A percentile compares a stretch with the other conserved stretches of the same genome.
These are phyloP conservation scores for Dendrothele bispora DNA, from an alignment of 768 basidiomycete genomes.

Conservation along the genomic window DNA sequence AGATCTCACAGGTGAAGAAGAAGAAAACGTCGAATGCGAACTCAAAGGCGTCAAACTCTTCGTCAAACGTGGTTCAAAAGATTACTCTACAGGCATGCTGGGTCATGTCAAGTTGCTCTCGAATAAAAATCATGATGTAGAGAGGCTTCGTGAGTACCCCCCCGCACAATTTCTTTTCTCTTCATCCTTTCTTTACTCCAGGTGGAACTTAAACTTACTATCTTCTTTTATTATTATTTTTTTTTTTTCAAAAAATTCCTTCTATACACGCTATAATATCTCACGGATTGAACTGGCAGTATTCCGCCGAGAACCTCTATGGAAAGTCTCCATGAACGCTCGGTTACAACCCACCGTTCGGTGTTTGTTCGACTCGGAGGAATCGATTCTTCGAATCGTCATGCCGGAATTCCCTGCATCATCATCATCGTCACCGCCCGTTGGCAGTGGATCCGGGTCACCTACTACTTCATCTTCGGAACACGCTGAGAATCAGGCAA, in stretches of 20 bases:
- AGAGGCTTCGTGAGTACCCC: slow-evolving; percentile 47
- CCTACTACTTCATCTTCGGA: too few species aligned
- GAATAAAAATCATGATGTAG: slow-evolving; percentile 37
- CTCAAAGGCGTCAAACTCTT: slow-evolving; percentile 63
- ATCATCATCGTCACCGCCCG: too few species aligned
- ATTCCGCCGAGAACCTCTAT: slow-evolving; percentile 69
- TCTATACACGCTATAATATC: too few species aligned
- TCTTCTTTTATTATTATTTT: slow-evolving; percentile 1
- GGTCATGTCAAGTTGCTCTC: slow-evolving; percentile 63
- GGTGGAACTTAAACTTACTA: slow-evolving; percentile 16
- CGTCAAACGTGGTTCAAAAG: slow-evolving; percentile 52
- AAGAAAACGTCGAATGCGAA: slow-evolving; percentile 55
- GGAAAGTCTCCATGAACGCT: slow-evolving; percentile 71
- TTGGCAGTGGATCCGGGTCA: too few species aligned
- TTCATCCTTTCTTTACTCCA: background rate
- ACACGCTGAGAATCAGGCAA: too few species aligned
- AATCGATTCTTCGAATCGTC: slow-evolving; percentile 54
- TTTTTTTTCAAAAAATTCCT: background rate
- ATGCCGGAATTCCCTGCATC: slow-evolving; percentile 45
- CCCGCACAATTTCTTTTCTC: background rate
- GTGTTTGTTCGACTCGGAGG: slow-evolving; percentile 56
- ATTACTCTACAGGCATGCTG: slow-evolving; percentile 59
- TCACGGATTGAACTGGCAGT: too few species aligned
- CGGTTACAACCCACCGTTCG: slow-evolving; percentile 54
- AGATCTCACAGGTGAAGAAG: slow-evolving; percentile 66